These are phyloP conservation scores for Wickerhamomyces chaumierensis DNA, from an alignment of 805 yeast species.

Conservation along the genomic window DNA sequence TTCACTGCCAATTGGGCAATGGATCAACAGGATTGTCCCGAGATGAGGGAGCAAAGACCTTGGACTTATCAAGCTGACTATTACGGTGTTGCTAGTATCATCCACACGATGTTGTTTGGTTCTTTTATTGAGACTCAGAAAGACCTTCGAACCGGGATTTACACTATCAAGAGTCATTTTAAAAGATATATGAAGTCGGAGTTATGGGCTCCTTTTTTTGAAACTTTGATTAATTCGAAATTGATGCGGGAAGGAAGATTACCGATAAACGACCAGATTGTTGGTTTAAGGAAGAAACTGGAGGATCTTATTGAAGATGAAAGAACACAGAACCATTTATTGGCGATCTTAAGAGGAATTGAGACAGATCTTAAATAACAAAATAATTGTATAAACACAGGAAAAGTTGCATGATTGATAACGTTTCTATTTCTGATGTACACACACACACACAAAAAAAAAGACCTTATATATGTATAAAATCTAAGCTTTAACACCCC, in stretches of 20 bases:
- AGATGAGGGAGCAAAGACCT: conserved; percentile 43
- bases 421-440: too few relatives aligned
- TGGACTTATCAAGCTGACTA: conserved; percentile 83
- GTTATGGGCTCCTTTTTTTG: conserved; percentile 61
- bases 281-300: conserved; percentile 23
- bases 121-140: conserved; percentile 37
- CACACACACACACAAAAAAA: too few relatives aligned
- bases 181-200: conserved; percentile 70
- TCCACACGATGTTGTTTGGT: conserved; percentile 69
- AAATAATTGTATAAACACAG: too few relatives aligned
- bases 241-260: conserved; percentile 12
- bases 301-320: conserved; percentile 29
- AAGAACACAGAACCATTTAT: conserved; percentile 11
- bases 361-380: conserved; percentile 20
- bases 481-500: background rate
- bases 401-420: too few relatives aligned
- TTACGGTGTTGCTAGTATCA: conserved; percentile 65
- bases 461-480: too few relatives aligned
- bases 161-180: conserved; percentile 32
- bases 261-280: conserved; percentile 31
- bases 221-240: conserved; percentile 48
- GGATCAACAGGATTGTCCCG: conserved; percentile 64
- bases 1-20: conserved; percentile 52
- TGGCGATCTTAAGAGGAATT: conserved; percentile 23
- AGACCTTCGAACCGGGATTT: conserved; percentile 14